Base-by-base conservation (phyloP, 768 basidiomycete genomes). In the Rhizopogon vesiculosus region DNA sequence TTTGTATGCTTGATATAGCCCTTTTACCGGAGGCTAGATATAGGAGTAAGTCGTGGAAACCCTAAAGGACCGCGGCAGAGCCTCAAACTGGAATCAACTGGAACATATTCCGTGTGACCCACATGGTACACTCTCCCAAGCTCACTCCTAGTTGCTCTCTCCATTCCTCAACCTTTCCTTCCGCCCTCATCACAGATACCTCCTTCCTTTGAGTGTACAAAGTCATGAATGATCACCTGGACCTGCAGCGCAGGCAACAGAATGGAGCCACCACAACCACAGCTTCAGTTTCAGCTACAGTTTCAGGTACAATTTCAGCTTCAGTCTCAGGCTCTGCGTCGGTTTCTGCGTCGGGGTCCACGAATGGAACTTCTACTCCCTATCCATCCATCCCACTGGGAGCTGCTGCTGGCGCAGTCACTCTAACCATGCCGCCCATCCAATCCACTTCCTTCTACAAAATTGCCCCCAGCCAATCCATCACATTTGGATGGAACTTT, bases 401-500 rank as follows among this genome's bases (percentile, higher is more conserved):
- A 8, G 78, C 78, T 1, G 75, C 86, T 7, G 82, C 81, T 3
- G 78, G 83, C 51, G 72, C 74, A 19, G 66, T 85, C 49, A 71
- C 76, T 53, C 77, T 82, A 69, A 83, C 83, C 9, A 74, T 80
- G 57, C 86, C 86, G 3, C 81, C 84, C 1, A 71, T 76, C 51
- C 81, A 81, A 4, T 77, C 78, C 22, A 76, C 80, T 1, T 84
- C 85, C 7, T 88, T 75, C 69, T 87, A 82, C 74, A 87, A 88
- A 73, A 82, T 87, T 55, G 84, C 83, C 0, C 60, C 66, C 0
- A 69, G 74, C 6, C 76, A 82, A 62, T 74, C 67, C 56, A 76
- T 88, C 61, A 87, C 84, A 29, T 84, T 88, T 67, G 87, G 80
- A n/a, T 89, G 86, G 87, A 88, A 86, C 65, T 78, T 84, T 61